A percentile compares a stretch with the other conserved stretches of the same genome.
These are phyloP conservation scores for Nicotiana paniculata DNA, from an alignment of 257 asterid species.

Conservation along the genomic window DNA sequence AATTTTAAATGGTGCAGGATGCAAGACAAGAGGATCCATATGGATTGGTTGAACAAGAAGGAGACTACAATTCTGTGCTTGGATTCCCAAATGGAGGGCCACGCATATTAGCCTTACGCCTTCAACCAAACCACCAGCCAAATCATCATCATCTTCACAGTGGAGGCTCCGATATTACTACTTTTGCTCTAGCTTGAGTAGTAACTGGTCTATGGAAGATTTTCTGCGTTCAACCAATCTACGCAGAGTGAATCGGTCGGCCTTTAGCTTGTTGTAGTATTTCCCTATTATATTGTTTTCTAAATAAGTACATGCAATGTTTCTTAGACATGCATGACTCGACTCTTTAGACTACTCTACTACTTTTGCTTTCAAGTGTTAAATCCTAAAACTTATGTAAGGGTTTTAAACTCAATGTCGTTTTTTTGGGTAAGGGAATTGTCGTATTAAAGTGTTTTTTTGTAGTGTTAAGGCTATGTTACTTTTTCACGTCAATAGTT, in stretches of 20 bases:
- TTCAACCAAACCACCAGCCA: conserved; percentile 33
- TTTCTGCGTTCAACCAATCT: too few relatives aligned
- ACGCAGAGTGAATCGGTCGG: too few relatives aligned
- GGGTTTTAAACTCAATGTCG: not conserved
- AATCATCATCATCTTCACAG: conserved; percentile 42
- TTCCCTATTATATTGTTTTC: not conserved
- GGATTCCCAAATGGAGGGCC: conserved; percentile 54
- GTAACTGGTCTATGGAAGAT: not conserved
- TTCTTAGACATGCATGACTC: not conserved
- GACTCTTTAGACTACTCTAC: not conserved
- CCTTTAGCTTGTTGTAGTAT: not conserved
- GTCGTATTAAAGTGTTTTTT: not conserved
- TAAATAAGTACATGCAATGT: conserved; percentile 5
- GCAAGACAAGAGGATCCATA: conserved; percentile 80
- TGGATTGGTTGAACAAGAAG: conserved; percentile 81
- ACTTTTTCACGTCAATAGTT: too few relatives aligned
- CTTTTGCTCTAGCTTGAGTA: conserved; percentile 62
- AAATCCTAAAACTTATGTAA: not conserved
- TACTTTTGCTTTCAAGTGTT: not conserved
- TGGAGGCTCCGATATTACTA: conserved; percentile 78
- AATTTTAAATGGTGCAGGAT: conserved; percentile 33
- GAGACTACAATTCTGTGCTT: conserved; percentile 52
- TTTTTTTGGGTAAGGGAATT: not conserved
- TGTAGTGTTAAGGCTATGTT: not conserved
- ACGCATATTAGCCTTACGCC: conserved; percentile 46